Base-by-base conservation (phyloP, 495 filamentous ascomycete species). In the Trypethelium eluteriae region DNA sequence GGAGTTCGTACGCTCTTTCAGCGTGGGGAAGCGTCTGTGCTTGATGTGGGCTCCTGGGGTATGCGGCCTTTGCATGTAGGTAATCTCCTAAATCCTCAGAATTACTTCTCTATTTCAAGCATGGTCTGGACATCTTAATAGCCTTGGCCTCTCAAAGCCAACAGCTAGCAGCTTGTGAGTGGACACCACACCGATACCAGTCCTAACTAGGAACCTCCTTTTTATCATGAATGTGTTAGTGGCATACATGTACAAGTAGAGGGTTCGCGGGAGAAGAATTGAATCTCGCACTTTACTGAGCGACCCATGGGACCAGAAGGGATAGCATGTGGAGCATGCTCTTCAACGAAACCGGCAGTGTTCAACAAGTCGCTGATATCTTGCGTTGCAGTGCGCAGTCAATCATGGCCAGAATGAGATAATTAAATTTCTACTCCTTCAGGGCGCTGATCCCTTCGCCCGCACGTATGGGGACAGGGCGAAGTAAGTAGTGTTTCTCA, bases 21-120 rank as follows among this genome's bases (percentile, higher is more conserved):
- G 41, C 65, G 67, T 47, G 63, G 69, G 6, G 53, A 70, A 56
- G 69, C 69, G 12, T 73, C 71, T 59, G 32, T 59, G 32, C 53
- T 59, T 59, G 53, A 59, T 2, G 53, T 59, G 53, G 36, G 10
- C 53, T 59, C 53, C 32, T 59, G 53, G 53, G 53, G 53, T 36
- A 59, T 18, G 49, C n/a, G 53, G 32, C 53, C 53, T 59, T 59
- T 59, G 32, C 53, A 59, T 59, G 53, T 59, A 59, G 53, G 53
- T 59, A 7, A 59, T 59, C 53, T 59, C 32, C 32, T 59, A 10
- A 34, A 59, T 59, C 53, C 25, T 59, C 32, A 36, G 53, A 59
- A 36, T 59, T 35, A 59, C 53, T 59, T 59, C 32, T 32, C 32
- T 4, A 36, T 35, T 59, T 36, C 34, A 34, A 32, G 53, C 53